Conservation (phyloP, 192 early-diverging fungal species). For the Backusella mclennaniae region DNA sequence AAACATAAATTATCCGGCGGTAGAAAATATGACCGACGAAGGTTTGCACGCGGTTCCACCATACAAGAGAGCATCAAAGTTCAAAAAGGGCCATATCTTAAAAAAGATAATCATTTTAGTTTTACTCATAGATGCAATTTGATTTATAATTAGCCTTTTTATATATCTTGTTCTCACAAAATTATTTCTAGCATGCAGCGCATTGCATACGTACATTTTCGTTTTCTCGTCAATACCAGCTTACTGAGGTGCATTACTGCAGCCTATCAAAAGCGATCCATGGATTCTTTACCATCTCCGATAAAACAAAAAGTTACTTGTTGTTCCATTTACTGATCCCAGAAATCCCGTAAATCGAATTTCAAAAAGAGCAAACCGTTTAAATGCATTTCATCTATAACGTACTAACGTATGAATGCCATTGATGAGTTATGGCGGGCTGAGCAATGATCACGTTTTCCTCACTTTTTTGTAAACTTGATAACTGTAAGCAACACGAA, state of each 20-base stretch:
- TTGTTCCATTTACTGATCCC: not conserved
- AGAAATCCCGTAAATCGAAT: not conserved
- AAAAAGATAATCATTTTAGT: not conserved
- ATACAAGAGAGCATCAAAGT: not conserved
- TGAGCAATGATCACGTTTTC: not conserved
- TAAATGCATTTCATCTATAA: not conserved
- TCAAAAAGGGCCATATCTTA: not conserved
- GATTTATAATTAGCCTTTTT: conserved; percentile 2
- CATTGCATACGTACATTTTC: not conserved
- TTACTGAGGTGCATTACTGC: not conserved
- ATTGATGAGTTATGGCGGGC: not conserved
- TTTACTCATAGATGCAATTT: not conserved
- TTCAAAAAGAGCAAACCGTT: not conserved
- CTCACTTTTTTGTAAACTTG: not conserved
- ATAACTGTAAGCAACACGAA: not conserved
- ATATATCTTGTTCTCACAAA: not conserved
- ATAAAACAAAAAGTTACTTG: not conserved
- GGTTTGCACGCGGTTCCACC: not conserved
- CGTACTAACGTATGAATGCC: not conserved
- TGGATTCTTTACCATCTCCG: not conserved
- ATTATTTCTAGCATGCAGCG: not conserved
- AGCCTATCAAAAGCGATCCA: not conserved
- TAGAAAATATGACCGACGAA: not conserved
- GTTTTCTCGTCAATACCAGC: not conserved
- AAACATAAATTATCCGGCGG: not conserved